Evolutionary conservation across 2,329 filamentous ascomycete species (phyloP), one percentile per base, ranked within the genome.

Genomic region (Tolypocladium tropicale): DNA sequence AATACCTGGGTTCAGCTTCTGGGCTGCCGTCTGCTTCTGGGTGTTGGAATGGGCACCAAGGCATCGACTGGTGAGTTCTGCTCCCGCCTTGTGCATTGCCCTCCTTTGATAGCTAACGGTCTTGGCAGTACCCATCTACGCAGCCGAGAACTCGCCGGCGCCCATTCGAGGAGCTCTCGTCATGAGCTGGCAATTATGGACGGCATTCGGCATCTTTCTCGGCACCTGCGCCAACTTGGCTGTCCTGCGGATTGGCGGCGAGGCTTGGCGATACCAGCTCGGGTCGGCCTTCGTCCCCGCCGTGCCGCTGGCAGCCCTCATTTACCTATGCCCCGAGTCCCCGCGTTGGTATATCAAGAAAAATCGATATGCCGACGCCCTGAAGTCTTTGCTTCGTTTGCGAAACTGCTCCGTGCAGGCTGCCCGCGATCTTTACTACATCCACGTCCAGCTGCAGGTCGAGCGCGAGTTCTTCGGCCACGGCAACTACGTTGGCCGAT

Each of bases 151-250:
- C 56, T 81, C 84, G 0, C 88, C 88, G 0, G 83, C 86, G 1
- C 69, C 76, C 1, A 85, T 90, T 55, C 82, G 88, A 66, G 87
- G 88, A 60, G 88, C 86, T 9, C 76, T 94, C 21, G 88, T 92
- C 60, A 93, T 93, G 88, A 85, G 84, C 59, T 93, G 89, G 88
- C 73, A 92, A 71, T 74, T 87, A 69, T 87, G 83, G 81, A 84
- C 78, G 3, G 78, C 79, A 2, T 81, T 84, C 63, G 82, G 82
- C 50, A 84, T 84, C 60, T 78, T 83, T 61, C 70, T 83, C 18
- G 84, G 84, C 33, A 85, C 80, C 53, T 80, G 76, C 53, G 79
- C 79, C 58, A 84, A 85, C 76, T 68, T 82, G 75, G 69, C 81
- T 67, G 65, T 69, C 25, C 65, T 63, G 28, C 65, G 62, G 25